phyloP scores from a whole-genome alignment of 192 early-diverging fungal species.

The Podila epicladia region DNA sequence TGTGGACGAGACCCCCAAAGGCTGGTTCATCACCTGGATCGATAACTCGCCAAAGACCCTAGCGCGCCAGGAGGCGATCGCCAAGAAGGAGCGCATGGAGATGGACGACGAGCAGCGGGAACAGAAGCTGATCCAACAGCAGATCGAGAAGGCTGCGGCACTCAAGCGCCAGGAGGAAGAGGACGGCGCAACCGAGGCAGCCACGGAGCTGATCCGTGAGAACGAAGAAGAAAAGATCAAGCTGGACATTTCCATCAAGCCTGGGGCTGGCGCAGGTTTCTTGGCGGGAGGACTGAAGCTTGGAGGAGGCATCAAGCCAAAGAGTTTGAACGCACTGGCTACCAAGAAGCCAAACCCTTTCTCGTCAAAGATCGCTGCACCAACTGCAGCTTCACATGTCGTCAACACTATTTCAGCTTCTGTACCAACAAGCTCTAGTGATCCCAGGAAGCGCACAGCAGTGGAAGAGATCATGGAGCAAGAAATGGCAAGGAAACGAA shows the following conservation, averaged over 20 bases:
- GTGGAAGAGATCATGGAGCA: conserved; percentile 72
- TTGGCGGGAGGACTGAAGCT: conserved; percentile 11
- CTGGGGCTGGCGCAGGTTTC: conserved; percentile 15
- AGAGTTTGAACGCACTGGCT: conserved; percentile 35
- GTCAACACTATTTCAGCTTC: conserved; percentile 13
- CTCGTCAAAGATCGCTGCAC: conserved; percentile 32
- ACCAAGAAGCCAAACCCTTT: conserved; percentile 43
- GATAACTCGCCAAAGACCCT: conserved; percentile 91
- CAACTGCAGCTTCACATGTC: conserved; percentile 9
- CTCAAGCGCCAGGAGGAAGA: conserved; percentile 7
- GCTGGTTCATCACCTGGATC: conserved; percentile 92
- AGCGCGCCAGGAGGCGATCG: conserved; percentile 80
- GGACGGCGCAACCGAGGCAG: conserved; percentile 19
- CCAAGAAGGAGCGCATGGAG: conserved; percentile 82
- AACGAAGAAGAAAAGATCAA: conserved; percentile 77
- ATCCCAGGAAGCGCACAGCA: conserved; percentile 64
- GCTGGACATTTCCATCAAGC: conserved; percentile 68
- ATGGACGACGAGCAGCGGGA: conserved; percentile 91
- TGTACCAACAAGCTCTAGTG: background rate
- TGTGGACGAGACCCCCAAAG: conserved; percentile 92
- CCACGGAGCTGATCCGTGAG: conserved; percentile 73
- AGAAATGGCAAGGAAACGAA: conserved; percentile 55
- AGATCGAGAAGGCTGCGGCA: conserved; percentile 77
- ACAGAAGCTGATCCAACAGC: conserved; percentile 77
- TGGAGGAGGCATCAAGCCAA: conserved; percentile 28